These are phyloP conservation scores for Naganishia sp. DNA, from an alignment of 1,284 basidiomycete genomes.

Conservation along the genomic window DNA sequence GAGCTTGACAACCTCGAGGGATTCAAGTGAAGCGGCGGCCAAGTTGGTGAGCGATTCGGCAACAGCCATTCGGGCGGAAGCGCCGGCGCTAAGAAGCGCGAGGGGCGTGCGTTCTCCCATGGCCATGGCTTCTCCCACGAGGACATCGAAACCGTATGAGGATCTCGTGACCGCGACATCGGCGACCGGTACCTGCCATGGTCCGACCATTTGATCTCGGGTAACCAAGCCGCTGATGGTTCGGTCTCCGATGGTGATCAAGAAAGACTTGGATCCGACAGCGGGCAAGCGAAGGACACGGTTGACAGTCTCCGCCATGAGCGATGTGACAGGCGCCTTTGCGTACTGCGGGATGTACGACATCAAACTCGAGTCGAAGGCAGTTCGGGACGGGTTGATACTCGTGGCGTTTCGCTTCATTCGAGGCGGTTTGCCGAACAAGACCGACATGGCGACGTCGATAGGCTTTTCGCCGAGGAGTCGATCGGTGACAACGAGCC, in stretches of 20 bases:
- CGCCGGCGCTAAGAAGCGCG: constrained; percentile 80
- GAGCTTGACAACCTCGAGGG: constrained; percentile 78
- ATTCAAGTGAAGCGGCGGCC: constrained; percentile 73
- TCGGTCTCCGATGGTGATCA: constrained; percentile 97
- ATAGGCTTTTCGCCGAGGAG: constrained; percentile 79
- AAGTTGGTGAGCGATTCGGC: constrained; percentile 93
- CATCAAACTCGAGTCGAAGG: constrained; percentile 73
- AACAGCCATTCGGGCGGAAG: constrained; percentile 93
- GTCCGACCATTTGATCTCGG: constrained; percentile 98
- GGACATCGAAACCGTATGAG: constrained; percentile 85
- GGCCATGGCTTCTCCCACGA: constrained; percentile 92
- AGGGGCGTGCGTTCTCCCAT: constrained; percentile 95
- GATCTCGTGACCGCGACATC: constrained; percentile 95
- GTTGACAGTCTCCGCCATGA: constrained; percentile 66
- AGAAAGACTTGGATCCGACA: constrained; percentile 93
- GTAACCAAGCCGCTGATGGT: constrained; percentile 91
- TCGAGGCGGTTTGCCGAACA: constrained; percentile 95
- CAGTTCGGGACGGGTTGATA: constrained; percentile 57
- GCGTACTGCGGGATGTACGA: constrained; percentile 61
- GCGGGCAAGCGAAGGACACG: constrained; percentile 87
- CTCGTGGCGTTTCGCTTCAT: constrained; percentile 77
- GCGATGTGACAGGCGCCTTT: constrained; percentile 50
- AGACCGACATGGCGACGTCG: constrained; percentile 86
- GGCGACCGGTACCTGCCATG: constrained; percentile 96
- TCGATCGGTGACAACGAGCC: constrained; percentile 86